Evolutionary conservation across 2,329 filamentous ascomycete species (phyloP).

Genomic region (Alternaria gansuensis): DNA sequence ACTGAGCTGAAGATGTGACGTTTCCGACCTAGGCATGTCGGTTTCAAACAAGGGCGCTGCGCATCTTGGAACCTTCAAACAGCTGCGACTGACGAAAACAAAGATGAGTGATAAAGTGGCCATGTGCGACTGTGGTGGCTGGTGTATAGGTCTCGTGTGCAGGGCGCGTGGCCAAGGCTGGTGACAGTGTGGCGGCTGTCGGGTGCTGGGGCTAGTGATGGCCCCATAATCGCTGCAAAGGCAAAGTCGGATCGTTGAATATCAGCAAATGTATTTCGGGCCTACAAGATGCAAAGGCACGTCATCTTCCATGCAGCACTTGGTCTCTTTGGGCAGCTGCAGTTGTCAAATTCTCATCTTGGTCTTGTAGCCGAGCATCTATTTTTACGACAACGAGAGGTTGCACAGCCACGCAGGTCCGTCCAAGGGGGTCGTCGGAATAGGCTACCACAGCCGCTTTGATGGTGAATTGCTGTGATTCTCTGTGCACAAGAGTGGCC

Average conservation of each 20-base stretch:
- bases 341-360: constrained; percentile 5
- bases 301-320: constrained; percentile 8
- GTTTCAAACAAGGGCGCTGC: no score
- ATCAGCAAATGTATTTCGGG: background rate
- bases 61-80: no score
- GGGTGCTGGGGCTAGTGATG: constrained; percentile 7
- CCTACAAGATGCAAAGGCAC: constrained; percentile 1
- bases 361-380: constrained; percentile 15
- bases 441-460: constrained; percentile 1
- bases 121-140: background rate
- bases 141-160: constrained; percentile 2
- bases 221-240: background rate
- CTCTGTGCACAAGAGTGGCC: constrained; percentile 1
- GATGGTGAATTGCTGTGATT: background rate
- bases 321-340: constrained; percentile 13
- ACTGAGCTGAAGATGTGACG: no score
- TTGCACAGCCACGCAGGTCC: constrained; percentile 18
- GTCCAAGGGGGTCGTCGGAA: constrained; percentile 2
- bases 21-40: no score
- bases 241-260: background rate
- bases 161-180: constrained; percentile 11
- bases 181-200: background rate
- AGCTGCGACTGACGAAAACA: background rate
- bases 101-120: constrained; percentile 3
- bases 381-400: constrained; percentile 13